Base-by-base conservation (phyloP, 2,329 filamentous ascomycete genomes). In the Podosphaera aphanis region DNA sequence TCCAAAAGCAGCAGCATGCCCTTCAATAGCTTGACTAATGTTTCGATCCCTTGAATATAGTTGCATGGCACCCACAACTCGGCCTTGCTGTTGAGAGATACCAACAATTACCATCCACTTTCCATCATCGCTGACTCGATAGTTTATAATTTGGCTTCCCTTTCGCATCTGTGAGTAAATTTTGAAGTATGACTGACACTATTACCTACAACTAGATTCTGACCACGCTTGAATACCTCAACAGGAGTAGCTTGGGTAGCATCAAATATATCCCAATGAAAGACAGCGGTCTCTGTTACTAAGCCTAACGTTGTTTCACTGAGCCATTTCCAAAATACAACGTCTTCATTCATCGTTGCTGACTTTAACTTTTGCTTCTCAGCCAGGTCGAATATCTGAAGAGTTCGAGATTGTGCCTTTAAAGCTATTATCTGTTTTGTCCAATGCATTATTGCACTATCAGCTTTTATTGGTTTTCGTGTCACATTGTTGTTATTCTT, bases 391-490 rank as follows among this genome's bases (percentile, higher is more conserved):
- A 98, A 98, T 62, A 98, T 93, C 68, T 98, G 92, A 50, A 98
- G 74, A 54, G 90, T 98, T 61, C 85, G 75, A 52, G 80, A 81
- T 63, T 94, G 84, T 43, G 90, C 88, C 67, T 93, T 93, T 55
- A 98, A 74, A 51, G 92, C 90, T 59, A 98, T 95, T 62, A 98
- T 83, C 63, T 93, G 84, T 62, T 80, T 83, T 56, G 73, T 79
- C 83, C 84, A 93, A 74, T 98, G 90, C 90, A 98, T 95, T 62
- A 98, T 93, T 57, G 92, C 90, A 74, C 86, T 95, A 67, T 98
- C 90, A 59, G 90, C 90, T 70, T 93, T 95, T 70, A 98, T 98
- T 43, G 88, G 84, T 61, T 88, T 77, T 59, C 83, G 80, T 56
- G 84, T 90, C 62, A 94, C 77, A 69, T 90, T 88, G 74, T 93